phyloP scores from a whole-genome alignment of 768 basidiomycete genomes.

The Pholiota conissans region DNA sequence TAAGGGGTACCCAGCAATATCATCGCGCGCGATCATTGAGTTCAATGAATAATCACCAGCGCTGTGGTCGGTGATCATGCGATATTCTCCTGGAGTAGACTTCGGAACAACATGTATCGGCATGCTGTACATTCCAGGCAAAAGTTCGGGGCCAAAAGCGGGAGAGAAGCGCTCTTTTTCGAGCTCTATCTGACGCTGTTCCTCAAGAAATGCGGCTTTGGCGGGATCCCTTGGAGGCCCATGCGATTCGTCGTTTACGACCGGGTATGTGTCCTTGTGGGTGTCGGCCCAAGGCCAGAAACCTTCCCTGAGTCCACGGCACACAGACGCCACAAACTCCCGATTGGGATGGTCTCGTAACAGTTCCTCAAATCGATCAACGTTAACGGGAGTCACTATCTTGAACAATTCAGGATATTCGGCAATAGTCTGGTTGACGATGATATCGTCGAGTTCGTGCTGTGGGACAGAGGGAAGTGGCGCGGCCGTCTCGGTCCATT shows the following conservation, averaged over 20 bases:
- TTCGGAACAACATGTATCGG: conserved; percentile 30
- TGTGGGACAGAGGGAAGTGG: conserved; percentile 18
- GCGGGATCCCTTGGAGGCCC: conserved; percentile 5
- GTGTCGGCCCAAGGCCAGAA: conserved; percentile 46
- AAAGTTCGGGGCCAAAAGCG: conserved; percentile 27
- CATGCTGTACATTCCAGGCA: conserved; percentile 29
- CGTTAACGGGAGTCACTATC: conserved; percentile 30
- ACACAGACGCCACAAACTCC: conserved; percentile 36
- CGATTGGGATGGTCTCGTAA: conserved; percentile 37
- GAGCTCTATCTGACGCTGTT: conserved; percentile 24
- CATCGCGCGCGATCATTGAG: conserved; percentile 17
- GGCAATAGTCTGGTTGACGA: conserved; percentile 21
- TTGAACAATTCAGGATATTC: conserved; percentile 31
- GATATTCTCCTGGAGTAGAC: conserved; percentile 10
- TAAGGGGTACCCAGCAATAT: conserved; percentile 10
- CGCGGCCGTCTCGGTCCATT: conserved; percentile 16
- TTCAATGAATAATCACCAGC: conserved; percentile 27
- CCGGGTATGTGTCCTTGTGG: conserved; percentile 14
- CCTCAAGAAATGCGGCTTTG: conserved; percentile 20
- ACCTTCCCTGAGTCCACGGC: conserved; percentile 28
- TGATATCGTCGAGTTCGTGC: conserved; percentile 12
- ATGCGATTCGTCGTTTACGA: conserved; percentile 15
- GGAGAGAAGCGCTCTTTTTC: conserved; percentile 18
- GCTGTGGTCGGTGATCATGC: conserved; percentile 38
- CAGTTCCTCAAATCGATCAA: conserved; percentile 14